A percentile compares a stretch with the other conserved stretches of the same genome.
phyloP scores from a whole-genome alignment of 768 basidiomycete species.

The Hirschioporus abietinus region DNA sequence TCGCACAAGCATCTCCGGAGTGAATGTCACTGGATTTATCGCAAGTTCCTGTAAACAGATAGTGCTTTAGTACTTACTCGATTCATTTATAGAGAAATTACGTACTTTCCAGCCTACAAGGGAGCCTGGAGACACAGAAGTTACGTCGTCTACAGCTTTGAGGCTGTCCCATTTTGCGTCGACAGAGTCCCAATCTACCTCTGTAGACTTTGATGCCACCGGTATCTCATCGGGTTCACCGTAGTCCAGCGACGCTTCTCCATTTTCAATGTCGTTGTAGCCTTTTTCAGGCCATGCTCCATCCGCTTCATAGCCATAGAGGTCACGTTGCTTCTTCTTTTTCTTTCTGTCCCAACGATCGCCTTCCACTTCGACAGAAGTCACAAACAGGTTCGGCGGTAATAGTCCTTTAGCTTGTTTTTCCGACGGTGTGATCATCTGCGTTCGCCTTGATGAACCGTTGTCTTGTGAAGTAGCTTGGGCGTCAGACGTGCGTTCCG shows the following conservation, averaged over 20 bases:
- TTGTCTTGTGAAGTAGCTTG: conserved; percentile 5
- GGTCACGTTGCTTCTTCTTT: conserved; percentile 26
- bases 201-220: conserved; percentile 14
- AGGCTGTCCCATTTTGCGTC: conserved; percentile 13
- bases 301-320: conserved; percentile 1
- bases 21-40: conserved; percentile 52
- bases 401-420: conserved; percentile 42
- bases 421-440: conserved; percentile 61
- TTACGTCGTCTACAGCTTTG: conserved; percentile 18
- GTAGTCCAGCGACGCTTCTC: conserved; percentile 30
- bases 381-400: conserved; percentile 63
- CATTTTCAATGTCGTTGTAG: background rate
- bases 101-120: conserved; percentile 49
- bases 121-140: conserved; percentile 24
- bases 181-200: conserved; percentile 24
- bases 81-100: background rate
- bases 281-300: background rate
- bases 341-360: conserved; percentile 25
- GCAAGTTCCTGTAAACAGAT: conserved; percentile 41
- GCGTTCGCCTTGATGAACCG: conserved; percentile 16
- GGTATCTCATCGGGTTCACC: conserved; percentile 15
- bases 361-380: conserved; percentile 66
- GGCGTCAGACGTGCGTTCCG: conserved; percentile 8
- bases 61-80: background rate
- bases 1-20: conserved; percentile 53